Evolutionary conservation across 2,329 filamentous ascomycete genomes (phyloP).

Genomic region (Colletotrichum limetticola): DNA sequence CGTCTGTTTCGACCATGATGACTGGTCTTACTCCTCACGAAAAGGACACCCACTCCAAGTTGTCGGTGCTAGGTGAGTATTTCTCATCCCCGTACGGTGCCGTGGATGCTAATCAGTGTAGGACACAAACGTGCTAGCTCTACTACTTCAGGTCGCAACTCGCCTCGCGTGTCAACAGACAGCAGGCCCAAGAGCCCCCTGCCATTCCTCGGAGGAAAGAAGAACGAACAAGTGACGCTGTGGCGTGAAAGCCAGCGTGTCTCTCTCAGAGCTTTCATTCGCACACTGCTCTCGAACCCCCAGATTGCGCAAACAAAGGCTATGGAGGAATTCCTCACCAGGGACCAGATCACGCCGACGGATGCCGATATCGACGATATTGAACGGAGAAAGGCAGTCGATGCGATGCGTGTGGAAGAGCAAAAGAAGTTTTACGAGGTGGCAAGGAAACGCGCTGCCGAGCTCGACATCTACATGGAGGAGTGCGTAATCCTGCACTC

Average conservation of each 20-base stretch:
- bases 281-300: constrained; percentile 84
- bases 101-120: constrained; percentile 35
- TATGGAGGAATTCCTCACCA: constrained; percentile 84
- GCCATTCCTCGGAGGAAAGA: constrained; percentile 41
- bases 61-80: constrained; percentile 54
- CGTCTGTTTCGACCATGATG: constrained; percentile 78
- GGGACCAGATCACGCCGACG: constrained; percentile 76
- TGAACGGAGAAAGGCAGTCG: constrained; percentile 79
- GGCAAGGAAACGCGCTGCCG: constrained; percentile 86
- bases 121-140: constrained; percentile 46
- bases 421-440: constrained; percentile 97
- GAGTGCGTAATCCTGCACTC: constrained; percentile 58
- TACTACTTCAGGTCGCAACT: constrained; percentile 48
- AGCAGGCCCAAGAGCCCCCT: constrained; percentile 44
- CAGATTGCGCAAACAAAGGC: constrained; percentile 85
- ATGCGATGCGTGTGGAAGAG: constrained; percentile 89
- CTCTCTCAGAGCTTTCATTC: constrained; percentile 89
- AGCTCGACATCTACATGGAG: constrained; percentile 98
- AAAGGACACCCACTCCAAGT: constrained; percentile 45
- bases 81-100: not conserved
- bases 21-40: constrained; percentile 48
- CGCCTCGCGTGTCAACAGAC: constrained; percentile 59
- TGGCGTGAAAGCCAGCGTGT: constrained; percentile 92
- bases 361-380: constrained; percentile 90
- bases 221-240: constrained; percentile 54